Base-by-base conservation (phyloP, 805 yeast genomes). In the Scheffersomyces lignosus region DNA sequence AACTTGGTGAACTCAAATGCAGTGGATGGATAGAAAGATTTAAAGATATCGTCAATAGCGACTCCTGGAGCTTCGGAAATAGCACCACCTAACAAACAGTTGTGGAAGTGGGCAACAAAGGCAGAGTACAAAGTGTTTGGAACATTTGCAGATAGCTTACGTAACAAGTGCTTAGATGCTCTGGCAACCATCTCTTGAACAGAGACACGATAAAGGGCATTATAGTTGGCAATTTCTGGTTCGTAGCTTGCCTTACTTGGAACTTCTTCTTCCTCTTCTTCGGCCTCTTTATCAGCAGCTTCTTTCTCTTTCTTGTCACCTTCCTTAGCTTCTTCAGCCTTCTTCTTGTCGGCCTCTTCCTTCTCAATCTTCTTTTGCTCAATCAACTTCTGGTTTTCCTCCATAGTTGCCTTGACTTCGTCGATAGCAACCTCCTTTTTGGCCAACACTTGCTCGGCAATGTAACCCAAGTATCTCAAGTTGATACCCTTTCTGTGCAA, bases 401-500 rank as follows among this genome's bases (percentile, higher is more conserved):
- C 49, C 33, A 58, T 46, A 12, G 39, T 36, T 26, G 49, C 48
- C 30, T 46, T 45, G 18, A 43, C 17, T 8, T 51, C 48, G 22
- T 48, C 37, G 9, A 49, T 40, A 17, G 40, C 44, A 3, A 39
- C 45, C 5, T 37, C 47, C 23, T 47, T 57, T 37, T 47, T 56
- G 4, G 23, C 34, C n/a, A 48, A 18, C 36, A 62, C 56, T 34
- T 58, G 52, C 23, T 57, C 52, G 15, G 81, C 81, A 45, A 87
- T 55, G 13, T 53, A 60, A 41, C 96, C 96, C 52, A 91, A 71
- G 56, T 91, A 91, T 67, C 98, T 83, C 63, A 90, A 57, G 60
- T 88, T 90, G 58, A 91, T 81, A 71, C 99, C 99, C 37, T 71
- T 69, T 44, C 76, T 77, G 61, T 93, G 99, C 62, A 91, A 62